Evolutionary conservation across 345 rosid genomes (phyloP), one percentile per base, ranked within the genome.

Genomic region (Aquilaria sinensis): DNA sequence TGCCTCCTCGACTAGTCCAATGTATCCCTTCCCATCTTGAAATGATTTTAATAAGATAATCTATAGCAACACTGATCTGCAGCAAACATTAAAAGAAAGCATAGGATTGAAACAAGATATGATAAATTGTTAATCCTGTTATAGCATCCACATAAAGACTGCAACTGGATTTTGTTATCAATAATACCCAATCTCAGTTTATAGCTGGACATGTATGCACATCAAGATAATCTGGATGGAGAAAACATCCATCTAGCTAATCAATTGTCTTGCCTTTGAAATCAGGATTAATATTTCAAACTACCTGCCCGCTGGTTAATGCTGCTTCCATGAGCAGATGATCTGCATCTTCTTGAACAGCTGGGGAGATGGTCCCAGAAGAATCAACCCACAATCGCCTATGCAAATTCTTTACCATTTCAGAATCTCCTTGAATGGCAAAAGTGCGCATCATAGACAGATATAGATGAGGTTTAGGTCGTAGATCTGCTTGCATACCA

Each of bases 281-380:
- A 57, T 53, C 58, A 13, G 14, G 64, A 48, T 15, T 52, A 74
- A 41, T 41, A 45, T 57, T 56, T 58, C 62, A 48, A 30, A 53
- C 37, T 83, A 85, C 92, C 90, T 77, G 85, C 51, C 90, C 90
- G 69, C 73, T 72, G 66, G 79, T 84, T 45, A 89, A 80, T 72
- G 89, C 87, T n/a, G 90, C 88, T 72, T 89, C 96, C 88, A 89
- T 81, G 63, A 86, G 87, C 65, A 86, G 83, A 80, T 82, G 83
- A 72, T 86, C 90, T 56, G 89, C 83, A 75, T 84, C 90, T 78
- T 86, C 79, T 65, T 81, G 85, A 70, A 71, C 64, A 2, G 78
- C 73, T 16, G 47, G 73, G 62, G 79, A 72, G 60, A 84, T 78
- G 51, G 72, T 69, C 79, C 90, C 96, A 31, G 87, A 72, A 51